Evolutionary conservation across 768 basidiomycete species (phyloP).

Genomic region (Cystobasidium ongulense): DNA sequence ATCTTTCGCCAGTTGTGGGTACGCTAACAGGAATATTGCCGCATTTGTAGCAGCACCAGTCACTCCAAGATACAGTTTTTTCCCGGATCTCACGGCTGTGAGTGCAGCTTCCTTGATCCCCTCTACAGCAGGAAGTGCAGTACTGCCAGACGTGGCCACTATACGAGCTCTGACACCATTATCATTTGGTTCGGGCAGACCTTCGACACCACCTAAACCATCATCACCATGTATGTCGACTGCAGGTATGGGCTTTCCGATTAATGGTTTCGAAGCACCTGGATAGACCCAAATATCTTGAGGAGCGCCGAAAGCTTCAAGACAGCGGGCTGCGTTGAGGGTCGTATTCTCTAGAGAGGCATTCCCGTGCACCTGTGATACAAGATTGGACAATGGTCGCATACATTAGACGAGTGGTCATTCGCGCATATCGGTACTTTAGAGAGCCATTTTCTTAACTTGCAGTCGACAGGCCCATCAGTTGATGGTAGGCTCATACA

Average conservation of each 20-base stretch:
- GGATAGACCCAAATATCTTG: constrained; percentile 56
- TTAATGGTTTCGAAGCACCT: constrained; percentile 63
- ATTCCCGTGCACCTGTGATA: constrained; percentile 70
- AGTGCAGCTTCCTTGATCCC: constrained; percentile 47
- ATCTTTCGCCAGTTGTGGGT: constrained; percentile 50
- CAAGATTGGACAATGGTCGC: too few relatives aligned
- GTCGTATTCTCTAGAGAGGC: constrained; percentile 51
- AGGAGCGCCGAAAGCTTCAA: constrained; percentile 65
- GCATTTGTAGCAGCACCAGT: constrained; percentile 80
- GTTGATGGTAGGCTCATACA: constrained; percentile 59
- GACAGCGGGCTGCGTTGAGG: constrained; percentile 70
- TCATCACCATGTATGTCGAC: constrained; percentile 66
- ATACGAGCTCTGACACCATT: constrained; percentile 44
- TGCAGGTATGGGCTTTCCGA: constrained; percentile 51
- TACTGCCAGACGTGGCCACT: not conserved
- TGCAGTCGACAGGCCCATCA: constrained; percentile 79
- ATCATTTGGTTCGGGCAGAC: constrained; percentile 54
- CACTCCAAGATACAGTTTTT: constrained; percentile 62
- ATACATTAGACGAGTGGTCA: too few relatives aligned
- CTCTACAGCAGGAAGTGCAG: constrained; percentile 62
- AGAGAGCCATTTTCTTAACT: constrained; percentile 31
- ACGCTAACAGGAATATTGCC: constrained; percentile 56
- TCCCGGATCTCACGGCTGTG: constrained; percentile 48
- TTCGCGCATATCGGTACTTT: not conserved
- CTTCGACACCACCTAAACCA: constrained; percentile 76